Evolutionary conservation across 1,139 yeast genomes (phyloP).

Genomic region (Hansenula sp.): DNA sequence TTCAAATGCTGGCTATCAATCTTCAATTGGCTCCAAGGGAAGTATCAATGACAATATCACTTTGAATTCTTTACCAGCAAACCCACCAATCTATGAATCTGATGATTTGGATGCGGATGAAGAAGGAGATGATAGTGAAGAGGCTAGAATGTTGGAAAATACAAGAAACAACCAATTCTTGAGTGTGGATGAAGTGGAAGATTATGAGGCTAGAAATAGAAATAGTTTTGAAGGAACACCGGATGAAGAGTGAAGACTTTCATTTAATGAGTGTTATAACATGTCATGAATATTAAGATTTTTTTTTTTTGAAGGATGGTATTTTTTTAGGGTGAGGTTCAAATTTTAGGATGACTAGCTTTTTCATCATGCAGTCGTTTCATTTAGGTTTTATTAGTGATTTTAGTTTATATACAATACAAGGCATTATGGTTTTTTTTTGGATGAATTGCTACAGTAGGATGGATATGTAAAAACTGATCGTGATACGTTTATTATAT

Average conservation of each 20-base stretch:
- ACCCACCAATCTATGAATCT: constrained; percentile 33
- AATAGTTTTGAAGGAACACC: constrained; percentile 2
- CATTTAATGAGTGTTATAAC: not conserved
- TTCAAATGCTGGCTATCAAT: constrained; percentile 25
- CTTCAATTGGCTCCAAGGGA: constrained; percentile 11
- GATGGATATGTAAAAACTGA: no score
- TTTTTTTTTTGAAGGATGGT: not conserved
- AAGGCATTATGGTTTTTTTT: no score
- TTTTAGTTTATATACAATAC: not conserved
- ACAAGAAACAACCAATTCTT: constrained; percentile 23
- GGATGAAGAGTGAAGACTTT: not conserved
- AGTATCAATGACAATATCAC: constrained; percentile 25
- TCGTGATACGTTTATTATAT: no score
- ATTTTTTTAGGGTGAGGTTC: no score
- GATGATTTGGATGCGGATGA: constrained; percentile 20
- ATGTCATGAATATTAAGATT: not conserved
- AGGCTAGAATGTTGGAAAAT: constrained; percentile 9
- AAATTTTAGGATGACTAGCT: no score
- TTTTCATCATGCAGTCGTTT: not conserved
- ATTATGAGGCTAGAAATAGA: constrained; percentile 6
- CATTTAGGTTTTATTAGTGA: no score
- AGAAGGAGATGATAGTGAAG: constrained; percentile 18
- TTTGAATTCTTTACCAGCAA: constrained; percentile 27
- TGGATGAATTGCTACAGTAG: no score
- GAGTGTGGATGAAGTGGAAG: constrained; percentile 3